Evolutionary conservation across 202 grass and related monocot genomes (phyloP).

Genomic region (Digitaria exilis): DNA sequence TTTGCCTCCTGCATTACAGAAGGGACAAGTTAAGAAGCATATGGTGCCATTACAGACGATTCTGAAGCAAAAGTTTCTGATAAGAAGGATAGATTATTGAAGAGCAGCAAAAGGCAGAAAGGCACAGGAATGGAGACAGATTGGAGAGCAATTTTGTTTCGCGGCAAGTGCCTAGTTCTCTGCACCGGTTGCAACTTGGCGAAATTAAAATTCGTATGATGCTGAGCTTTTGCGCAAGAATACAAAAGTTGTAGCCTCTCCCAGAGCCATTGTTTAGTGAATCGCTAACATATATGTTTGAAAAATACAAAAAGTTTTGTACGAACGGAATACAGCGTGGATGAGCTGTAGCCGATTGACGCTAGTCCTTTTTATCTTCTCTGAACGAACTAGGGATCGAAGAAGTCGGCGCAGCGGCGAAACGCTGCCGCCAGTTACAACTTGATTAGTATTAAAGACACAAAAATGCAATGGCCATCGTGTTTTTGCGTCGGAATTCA

Average conservation of each 20-base stretch:
- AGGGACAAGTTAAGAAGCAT: not conserved
- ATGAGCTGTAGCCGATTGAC: conserved; percentile 51
- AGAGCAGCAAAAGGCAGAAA: conserved; percentile 15
- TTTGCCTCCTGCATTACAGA: not conserved
- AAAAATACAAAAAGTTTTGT: conserved; percentile 26
- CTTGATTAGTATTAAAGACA: not conserved
- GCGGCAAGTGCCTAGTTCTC: conserved; percentile 39
- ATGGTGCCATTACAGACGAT: conserved; percentile 38
- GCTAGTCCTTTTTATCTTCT: not conserved
- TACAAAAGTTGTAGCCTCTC: conserved; percentile 34
- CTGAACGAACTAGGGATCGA: not conserved
- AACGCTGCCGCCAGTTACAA: not conserved
- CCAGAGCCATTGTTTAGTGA: conserved; percentile 43
- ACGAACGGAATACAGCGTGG: conserved; percentile 42
- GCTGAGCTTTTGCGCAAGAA: conserved; percentile 31
- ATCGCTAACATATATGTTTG: conserved; percentile 21
- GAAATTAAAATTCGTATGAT: conserved; percentile 36
- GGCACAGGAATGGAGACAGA: conserved; percentile 15
- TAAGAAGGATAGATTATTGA: conserved; percentile 38
- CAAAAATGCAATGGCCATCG: not conserved
- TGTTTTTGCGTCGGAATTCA: not conserved
- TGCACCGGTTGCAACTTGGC: conserved; percentile 50
- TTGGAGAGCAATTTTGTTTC: conserved; percentile 34
- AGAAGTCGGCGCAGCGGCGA: conserved; percentile 30
- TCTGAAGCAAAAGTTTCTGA: conserved; percentile 40